Conservation (phyloP, 768 basidiomycete species). For the Phaeotremella skinneri region DNA sequence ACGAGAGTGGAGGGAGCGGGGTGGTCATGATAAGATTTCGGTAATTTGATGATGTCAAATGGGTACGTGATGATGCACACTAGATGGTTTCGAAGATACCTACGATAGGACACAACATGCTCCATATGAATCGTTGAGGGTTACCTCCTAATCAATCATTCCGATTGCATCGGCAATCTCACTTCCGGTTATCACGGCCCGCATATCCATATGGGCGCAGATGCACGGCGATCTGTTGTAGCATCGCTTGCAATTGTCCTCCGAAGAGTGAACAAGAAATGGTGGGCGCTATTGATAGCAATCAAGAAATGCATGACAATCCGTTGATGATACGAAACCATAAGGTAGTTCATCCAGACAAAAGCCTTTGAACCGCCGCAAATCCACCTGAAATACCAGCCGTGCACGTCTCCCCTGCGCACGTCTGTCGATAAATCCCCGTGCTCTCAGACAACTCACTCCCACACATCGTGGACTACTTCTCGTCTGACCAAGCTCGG, state of each 20-base stretch:
- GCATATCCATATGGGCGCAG: too few species aligned
- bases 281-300: too few species aligned
- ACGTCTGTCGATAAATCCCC: too few species aligned
- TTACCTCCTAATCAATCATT: background rate
- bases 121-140: too few species aligned
- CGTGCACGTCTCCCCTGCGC: too few species aligned
- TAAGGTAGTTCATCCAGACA: background rate
- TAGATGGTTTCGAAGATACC: background rate
- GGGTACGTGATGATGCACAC: too few species aligned
- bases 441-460: background rate
- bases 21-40: background rate
- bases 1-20: conserved; percentile 1
- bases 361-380: too few species aligned
- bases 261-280: too few species aligned
- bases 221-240: background rate
- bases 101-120: too few species aligned
- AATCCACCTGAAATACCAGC: too few species aligned
- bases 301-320: too few species aligned
- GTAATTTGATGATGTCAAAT: background rate
- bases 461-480: background rate
- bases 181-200: background rate
- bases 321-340: background rate
- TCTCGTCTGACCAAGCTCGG: background rate
- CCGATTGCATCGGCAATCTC: background rate
- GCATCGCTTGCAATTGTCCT: background rate